Evolutionary conservation across 73 alveolate species (phyloP), one percentile per base, ranked within the genome.

Genomic region (Stentor roeselii): DNA sequence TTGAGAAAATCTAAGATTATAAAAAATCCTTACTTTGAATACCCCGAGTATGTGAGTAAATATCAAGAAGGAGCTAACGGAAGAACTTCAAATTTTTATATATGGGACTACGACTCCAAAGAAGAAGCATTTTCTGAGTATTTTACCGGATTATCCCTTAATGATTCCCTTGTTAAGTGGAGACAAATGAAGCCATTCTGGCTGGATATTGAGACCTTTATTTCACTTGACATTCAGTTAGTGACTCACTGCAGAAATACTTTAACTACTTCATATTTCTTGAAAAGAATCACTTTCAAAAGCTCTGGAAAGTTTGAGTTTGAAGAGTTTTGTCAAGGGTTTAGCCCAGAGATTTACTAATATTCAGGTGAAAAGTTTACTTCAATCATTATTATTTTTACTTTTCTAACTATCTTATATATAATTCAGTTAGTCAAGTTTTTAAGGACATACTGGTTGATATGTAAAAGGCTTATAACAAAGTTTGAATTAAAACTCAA

Each of bases 241-340:
- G 40, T 91, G 76, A 67, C 88, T 59, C 90, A 91, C 60, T 88
- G 88, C 59, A 60, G 78, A 15, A 91, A 91, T 76, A 74, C 30
- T 1, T 34, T 83, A 39, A 30, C 87, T 2, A 92, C 92, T 0
- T 36, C 88, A 1, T 42, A 84, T 36, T 58, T 36, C 6, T 39
- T 59, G 3, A 60, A 84, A n/a, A 39, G 42, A 27, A 84, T 78
- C 75, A 42, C 75, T 1, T 11, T 0, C 3, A 76, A 85, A 75
- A 88, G 87, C 59, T 67, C 92, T 14, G 96, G 96, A 3, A 42
- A 60, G 3, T 3, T 88, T 31, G 31, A 3, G 31, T 39, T 78
- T 35, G 75, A 58, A 11, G 60, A 83, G 39, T 42, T 42, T 75
- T 14, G 61, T 21, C 31, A 39, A 3, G 87, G 87, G 3, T 15